A percentile compares a stretch with the other conserved stretches of the same genome.
These are phyloP conservation scores for Scedosporium boydii DNA, from an alignment of 2,329 filamentous ascomycete species.

Conservation along the genomic window DNA sequence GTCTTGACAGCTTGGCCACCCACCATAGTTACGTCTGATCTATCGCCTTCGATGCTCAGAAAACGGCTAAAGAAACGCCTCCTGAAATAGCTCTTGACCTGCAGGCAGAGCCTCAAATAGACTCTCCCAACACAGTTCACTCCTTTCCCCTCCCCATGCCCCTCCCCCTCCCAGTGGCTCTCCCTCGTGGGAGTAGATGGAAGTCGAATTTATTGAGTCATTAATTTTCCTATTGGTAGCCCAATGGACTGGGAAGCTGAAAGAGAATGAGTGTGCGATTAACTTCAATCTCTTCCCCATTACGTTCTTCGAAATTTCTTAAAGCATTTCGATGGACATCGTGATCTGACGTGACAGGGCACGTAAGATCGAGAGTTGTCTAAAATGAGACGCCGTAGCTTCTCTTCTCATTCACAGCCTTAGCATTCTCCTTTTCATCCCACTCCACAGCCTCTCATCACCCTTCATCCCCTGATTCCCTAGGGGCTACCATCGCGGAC, in stretches of 20 bases:
- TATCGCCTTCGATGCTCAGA: background rate
- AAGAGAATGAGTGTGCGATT: no score
- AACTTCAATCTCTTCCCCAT: no score
- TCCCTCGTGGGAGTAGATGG: no score
- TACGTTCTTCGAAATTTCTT: no score
- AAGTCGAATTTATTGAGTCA: no score
- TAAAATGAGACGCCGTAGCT: background rate
- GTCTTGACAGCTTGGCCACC: background rate
- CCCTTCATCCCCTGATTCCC: background rate
- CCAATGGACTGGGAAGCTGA: no score
- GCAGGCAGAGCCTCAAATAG: background rate
- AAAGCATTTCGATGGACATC: no score
- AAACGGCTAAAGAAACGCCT: background rate
- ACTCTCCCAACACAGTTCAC: background rate
- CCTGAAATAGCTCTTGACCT: background rate
- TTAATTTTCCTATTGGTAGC: no score
- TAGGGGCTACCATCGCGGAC: background rate
- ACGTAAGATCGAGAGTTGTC: no score
- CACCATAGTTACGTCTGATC: background rate
- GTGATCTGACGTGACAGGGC: no score
- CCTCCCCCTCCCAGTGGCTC: background rate
- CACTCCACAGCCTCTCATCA: background rate
- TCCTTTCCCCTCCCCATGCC: background rate
- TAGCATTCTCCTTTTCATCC: background rate
- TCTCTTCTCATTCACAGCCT: background rate